Evolutionary conservation across 208 protist species (phyloP), one percentile per base, ranked within the genome.

Genomic region (Angomonas deanei): DNA sequence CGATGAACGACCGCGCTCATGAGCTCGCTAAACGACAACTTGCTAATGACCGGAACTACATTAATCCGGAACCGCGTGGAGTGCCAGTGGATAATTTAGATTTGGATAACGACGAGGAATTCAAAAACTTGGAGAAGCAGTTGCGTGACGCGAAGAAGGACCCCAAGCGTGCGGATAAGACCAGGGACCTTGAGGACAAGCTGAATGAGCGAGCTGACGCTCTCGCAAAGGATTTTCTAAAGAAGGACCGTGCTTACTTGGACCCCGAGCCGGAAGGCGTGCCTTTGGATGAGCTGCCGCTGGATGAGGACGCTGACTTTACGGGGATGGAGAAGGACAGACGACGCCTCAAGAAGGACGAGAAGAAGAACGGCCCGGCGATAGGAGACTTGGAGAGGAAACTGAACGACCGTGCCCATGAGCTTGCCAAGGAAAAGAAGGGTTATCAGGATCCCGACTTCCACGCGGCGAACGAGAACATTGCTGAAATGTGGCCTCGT

Each of bases 371-470:
- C 57, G 70, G 64, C 30, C 57, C 46, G 11, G 58, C 68, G 32
- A 80, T 81, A 54, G 70, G 76, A 61, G 78, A 80, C 52, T 39
- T 84, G 8, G 69, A 76, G 53, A 72, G 76, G 19, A 62, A 71
- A 32, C 61, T 81, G 47, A 77, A 73, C 47, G 66, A 80, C 11
- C 79, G 84, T 13, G 82, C 71, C 38, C 74, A 73, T 24, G 72
- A 79, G 54, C 60, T 94, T 36, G 88, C 88, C 10, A 50, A 66
- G 36, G 69, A 80, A 0, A 76, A 83, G 63, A 80, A 81, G 70
- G 88, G 84, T 36, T 92, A 84, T 68, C 82, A 92, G 54, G 84
- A 92, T 68, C 63, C 68, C 15, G 76, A 80, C 23, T 92, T 94
- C 66, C 85, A 91, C 68, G 76, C 73, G 19, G 67, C 64, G 0